Conservation (phyloP, 2,329 filamentous ascomycete genomes). For the Sclerotiophoma versabilis region DNA sequence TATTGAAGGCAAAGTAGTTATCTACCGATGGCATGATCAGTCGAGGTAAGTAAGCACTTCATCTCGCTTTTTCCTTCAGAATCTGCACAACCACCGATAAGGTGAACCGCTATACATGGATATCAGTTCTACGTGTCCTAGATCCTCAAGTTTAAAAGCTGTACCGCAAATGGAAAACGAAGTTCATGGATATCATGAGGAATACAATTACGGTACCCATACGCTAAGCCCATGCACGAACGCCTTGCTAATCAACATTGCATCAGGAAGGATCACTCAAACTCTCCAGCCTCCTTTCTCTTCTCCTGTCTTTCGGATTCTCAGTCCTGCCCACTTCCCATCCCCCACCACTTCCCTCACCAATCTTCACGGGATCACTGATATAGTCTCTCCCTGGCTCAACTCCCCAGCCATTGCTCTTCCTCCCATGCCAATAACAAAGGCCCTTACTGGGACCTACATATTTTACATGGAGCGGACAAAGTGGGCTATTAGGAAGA, state of each 20-base stretch:
- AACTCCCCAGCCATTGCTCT: conserved; percentile 13
- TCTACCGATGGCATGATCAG: too few relatives aligned
- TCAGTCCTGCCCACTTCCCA: conserved; percentile 14
- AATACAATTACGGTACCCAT: neutral
- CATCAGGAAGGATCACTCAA: conserved; percentile 14
- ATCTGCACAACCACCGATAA: too few relatives aligned
- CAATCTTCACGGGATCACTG: conserved; percentile 1
- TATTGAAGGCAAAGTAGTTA: too few relatives aligned
- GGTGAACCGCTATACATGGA: too few relatives aligned
- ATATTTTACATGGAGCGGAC: conserved; percentile 53
- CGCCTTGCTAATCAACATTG: neutral
- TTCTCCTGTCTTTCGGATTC: conserved; percentile 6
- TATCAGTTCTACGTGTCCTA: too few relatives aligned
- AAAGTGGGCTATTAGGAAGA: conserved; percentile 53
- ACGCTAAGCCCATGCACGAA: neutral
- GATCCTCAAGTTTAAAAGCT: too few relatives aligned
- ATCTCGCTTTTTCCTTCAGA: too few relatives aligned
- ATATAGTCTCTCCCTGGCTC: conserved; percentile 3
- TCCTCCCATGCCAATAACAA: conserved; percentile 52
- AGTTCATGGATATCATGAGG: neutral
- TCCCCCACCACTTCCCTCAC: neutral
- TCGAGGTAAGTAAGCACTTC: too few relatives aligned
- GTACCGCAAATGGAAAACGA: too few relatives aligned
- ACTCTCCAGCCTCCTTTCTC: conserved; percentile 28
- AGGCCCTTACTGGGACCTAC: conserved; percentile 46